Base-by-base conservation (phyloP, 129 eudicot species). In the Gnaphalium uliginosum region DNA sequence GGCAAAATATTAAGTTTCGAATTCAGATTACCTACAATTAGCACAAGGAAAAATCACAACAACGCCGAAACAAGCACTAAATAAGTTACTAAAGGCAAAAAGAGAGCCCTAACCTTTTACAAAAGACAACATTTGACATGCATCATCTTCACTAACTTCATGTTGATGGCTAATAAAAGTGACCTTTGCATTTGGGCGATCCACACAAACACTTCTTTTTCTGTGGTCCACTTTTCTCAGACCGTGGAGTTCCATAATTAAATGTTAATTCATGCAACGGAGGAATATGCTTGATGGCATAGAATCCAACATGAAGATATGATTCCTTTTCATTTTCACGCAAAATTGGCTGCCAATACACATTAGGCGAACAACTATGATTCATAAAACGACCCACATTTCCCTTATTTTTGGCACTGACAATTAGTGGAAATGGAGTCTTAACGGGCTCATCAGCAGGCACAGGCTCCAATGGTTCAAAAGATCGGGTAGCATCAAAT, bases 321-420 rank as follows among this genome's bases (percentile, higher is more conserved):
- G 83, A 78, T 17, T 78, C 85, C 41, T 62, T 76, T 46, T 78
- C 74, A 18, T 59, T 74, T 78, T 85, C 84, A 72, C 82, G 76
- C 50, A 78, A 29, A 64, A 85, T 75, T 6, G 80, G 84, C 74
- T 85, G 89, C 86, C 83, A 81, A 66, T 81, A 81, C 11, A 85
- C 86, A 60, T 81, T 85, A 26, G 89, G 89, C 46, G 75, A 67
- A 51, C 86, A 85, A 41, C 89, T 85, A 72, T 85, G 89, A 60
- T 81, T 85, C 81, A 85, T 81, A 71, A 81, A 85, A 25, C 89
- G 81, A 29, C 84, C 84, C 8, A 85, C 89, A 50, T 85, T 85
- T 50, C 89, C 85, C 64, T 70, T 69, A 74, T 68, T 81, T 66
- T 69, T 81, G 14, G 85, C 84, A 57, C 81, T 74, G 8, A 85